Percentiles rank a stretch among this genome's conserved stretches.
Conservation (phyloP, 2,329 filamentous ascomycete species). For the Talaromyces pinophilus region DNA sequence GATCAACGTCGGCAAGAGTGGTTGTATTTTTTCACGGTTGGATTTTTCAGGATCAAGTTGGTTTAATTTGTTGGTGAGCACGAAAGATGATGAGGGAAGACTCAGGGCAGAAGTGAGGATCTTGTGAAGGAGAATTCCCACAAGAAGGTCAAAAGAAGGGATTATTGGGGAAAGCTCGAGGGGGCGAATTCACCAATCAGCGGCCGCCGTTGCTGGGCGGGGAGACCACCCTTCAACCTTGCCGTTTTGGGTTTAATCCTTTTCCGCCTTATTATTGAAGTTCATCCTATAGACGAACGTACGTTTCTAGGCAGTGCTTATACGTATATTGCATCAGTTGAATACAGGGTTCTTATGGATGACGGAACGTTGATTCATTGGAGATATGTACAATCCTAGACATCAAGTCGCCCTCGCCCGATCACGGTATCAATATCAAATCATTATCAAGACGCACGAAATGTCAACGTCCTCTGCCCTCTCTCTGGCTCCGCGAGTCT, state of each 20-base stretch:
- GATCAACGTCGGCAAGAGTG: background rate
- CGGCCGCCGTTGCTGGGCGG: constrained; percentile 3
- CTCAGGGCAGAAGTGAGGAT: background rate
- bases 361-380: background rate
- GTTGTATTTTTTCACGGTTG: background rate
- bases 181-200: constrained; percentile 13
- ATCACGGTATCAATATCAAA: background rate
- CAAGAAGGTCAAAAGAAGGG: background rate
- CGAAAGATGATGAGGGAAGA: constrained; percentile 7
- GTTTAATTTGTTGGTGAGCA: constrained; percentile 5
- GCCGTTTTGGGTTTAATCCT: constrained; percentile 9
- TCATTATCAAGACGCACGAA: constrained; percentile 29
- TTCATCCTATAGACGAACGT: background rate
- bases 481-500: constrained; percentile 49
- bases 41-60: background rate
- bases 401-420: background rate
- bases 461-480: constrained; percentile 45
- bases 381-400: constrained; percentile 1
- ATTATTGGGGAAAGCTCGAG: constrained; percentile 14
- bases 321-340: background rate
- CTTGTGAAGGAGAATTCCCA: constrained; percentile 12
- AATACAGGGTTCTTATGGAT: background rate
- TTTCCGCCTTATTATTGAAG: background rate
- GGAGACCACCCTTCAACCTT: background rate
- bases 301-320: background rate